Base-by-base conservation (phyloP, 2,329 filamentous ascomycete species). In the Sarocladiaceae sp. region DNA sequence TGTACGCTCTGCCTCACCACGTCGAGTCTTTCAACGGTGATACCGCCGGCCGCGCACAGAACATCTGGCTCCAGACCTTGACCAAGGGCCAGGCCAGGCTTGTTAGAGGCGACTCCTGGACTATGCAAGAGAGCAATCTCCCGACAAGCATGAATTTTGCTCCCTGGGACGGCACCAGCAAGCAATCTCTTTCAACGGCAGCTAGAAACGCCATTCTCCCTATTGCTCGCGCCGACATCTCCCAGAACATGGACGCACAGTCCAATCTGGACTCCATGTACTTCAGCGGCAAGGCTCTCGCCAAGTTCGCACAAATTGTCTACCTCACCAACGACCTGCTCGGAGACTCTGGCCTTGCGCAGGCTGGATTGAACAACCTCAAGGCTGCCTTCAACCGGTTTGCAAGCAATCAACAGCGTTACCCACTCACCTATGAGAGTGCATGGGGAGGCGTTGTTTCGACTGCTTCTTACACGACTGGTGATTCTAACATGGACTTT, bases 1-100 rank as follows among this genome's bases (percentile, higher is more conserved):
- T 96, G 84, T 97, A 87, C 65, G 89, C 88, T 15, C 72, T 99
- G 46, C 90, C 92, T 20, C 93, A 97, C 66, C 94, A 97, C 58
- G 66, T 90, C 3, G 73, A 83, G 28, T 90, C 88, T 0, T 92
- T 97, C 55, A 82, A 89, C 58, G 60, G 66, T 1, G 68, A 67
- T 1, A 83, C 79, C 2, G 61, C 58, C 18, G 82, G 82, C 7
- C 71, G 70, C 8, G 71, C 73, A 23, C 72, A 74, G 11, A 79
- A 72, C 4, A 65, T 94, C 2, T 75, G 80, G 56, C 72, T 97
- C 50, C 80, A 86, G 53, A 94, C 90, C 1, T 87, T 90, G 0
- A 96, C 90, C 20, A 97, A 97, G 70, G 94, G 94, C 10, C 71
- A 82, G 13, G 88, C 87, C 6, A 87, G 80, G 1, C 87, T 85